Evolutionary conservation across 1,284 basidiomycete species (phyloP).

Genomic region (Ganoderma lucidum): DNA sequence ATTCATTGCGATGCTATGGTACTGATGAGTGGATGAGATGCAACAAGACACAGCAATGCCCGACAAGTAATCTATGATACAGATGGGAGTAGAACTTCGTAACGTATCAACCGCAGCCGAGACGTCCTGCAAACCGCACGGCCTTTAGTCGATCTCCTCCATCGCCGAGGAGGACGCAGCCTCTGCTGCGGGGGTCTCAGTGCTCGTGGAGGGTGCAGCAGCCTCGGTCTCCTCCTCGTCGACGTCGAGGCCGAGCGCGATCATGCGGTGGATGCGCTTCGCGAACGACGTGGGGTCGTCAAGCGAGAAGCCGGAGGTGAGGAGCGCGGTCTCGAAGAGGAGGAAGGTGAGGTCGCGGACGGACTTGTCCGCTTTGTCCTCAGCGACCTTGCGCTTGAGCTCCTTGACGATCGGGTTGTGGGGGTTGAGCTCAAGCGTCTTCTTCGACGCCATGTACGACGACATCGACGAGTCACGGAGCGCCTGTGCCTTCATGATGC

Average conservation of each 20-base stretch:
- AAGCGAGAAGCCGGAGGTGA: conserved; percentile 94
- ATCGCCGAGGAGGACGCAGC: conserved; percentile 76
- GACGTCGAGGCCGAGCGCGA: conserved; percentile 86
- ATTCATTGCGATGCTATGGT: conserved; percentile 35
- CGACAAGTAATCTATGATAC: conserved; percentile 36
- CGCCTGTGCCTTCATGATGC: conserved; percentile 99
- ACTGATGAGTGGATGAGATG: conserved; percentile 34
- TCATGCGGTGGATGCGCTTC: conserved; percentile 97
- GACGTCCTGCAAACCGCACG: conserved; percentile 19
- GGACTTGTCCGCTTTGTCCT: conserved; percentile 99
- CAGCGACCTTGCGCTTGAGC: conserved; percentile 92
- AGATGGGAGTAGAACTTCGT: conserved; percentile 25
- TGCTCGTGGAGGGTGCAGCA: conserved; percentile 45
- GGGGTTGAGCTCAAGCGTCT: conserved; percentile 99
- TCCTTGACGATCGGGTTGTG: conserved; percentile 96
- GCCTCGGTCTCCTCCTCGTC: conserved; percentile 69
- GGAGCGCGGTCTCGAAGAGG: conserved; percentile 96
- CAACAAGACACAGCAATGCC: conserved; percentile 38
- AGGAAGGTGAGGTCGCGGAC: conserved; percentile 96
- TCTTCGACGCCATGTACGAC: conserved; percentile 99
- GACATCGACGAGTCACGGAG: conserved; percentile 99
- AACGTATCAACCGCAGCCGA: conserved; percentile 27
- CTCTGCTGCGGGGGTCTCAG: conserved; percentile 58
- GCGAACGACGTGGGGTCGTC: conserved; percentile 97
- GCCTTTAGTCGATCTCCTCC: conserved; percentile 84